Conservation (phyloP, 305 asterid genomes). For the Andrographis paniculata region DNA sequence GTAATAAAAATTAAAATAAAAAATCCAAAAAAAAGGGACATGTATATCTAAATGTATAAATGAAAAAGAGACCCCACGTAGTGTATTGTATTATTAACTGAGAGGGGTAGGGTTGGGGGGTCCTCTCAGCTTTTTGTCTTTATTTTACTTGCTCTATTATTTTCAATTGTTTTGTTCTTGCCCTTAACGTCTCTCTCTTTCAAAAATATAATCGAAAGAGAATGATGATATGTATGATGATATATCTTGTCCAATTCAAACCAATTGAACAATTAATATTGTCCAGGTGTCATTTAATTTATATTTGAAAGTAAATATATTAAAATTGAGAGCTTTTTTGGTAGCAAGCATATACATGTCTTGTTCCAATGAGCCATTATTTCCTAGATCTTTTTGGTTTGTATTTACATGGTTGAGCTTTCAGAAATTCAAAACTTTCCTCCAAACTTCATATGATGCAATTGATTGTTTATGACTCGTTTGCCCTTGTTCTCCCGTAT, state of each 20-base stretch:
- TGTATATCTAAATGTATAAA: conserved; percentile 6
- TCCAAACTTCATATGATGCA: too few species aligned
- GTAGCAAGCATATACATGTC: too few species aligned
- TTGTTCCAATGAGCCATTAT: not conserved
- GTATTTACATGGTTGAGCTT: not conserved
- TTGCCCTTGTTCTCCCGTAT: too few species aligned
- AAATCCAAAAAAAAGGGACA: conserved; percentile 16
- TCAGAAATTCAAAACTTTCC: not conserved
- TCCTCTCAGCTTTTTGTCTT: conserved; percentile 13
- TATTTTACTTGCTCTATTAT: conserved; percentile 13
- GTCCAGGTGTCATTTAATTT: conserved; percentile 17
- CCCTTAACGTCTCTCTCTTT: conserved; percentile 2
- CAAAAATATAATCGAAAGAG: conserved; percentile 11
- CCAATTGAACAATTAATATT: conserved; percentile 25
- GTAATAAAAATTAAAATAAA: conserved; percentile 2
- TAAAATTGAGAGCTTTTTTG: too few species aligned
- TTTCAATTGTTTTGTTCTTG: not conserved
- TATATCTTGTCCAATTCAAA: conserved; percentile 20
- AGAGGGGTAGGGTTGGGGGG: conserved; percentile 10
- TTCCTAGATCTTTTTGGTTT: too few species aligned
- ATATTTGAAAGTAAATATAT: not conserved
- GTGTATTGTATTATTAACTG: conserved; percentile 33
- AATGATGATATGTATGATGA: conserved; percentile 13
- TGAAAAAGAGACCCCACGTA: conserved; percentile 26
- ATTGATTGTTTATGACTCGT: too few species aligned